Evolutionary conservation across 352 stramenopile genomes (phyloP), one percentile per base, ranked within the genome.

Genomic region (Phytopythium litorale): DNA sequence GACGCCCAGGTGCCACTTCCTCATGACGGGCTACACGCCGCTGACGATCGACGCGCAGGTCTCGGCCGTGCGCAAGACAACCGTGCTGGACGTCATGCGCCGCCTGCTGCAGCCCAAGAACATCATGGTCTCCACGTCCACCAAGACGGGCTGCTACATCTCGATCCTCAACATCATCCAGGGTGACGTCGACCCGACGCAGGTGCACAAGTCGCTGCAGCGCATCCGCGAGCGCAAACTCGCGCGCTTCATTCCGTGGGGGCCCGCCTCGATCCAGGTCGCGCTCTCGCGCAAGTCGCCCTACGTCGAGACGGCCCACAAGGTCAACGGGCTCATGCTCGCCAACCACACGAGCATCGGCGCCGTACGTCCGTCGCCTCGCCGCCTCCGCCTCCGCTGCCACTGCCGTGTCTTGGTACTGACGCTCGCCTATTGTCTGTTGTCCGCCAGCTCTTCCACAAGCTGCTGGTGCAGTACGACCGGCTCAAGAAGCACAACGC

Each of bases 91-190:
- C 76, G 97, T 99, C 23, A 99, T 99, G 97, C 86, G 98, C 52
- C 93, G 98, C 38, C 68, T 97, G 56, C 68, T 97, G 55, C 86
- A 93, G 76, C 92, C 97, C 7, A 99, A 99, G 76, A 99, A 99
- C 83, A 99, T 99, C 72, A 99, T 99, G 98, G 97, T 99, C 15
- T 98, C 90, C n/a, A 97, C 96, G 42, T 95, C 85, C 6, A 94
- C 96, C 18, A 96, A 97, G 66, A 97, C 94, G 25, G 97, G 97
- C 7, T 99, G 97, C 73, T 99, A 99, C 81, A 98, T 99, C 59
- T 99, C 94, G 42, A 98, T 99, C 56, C 89, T 99, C 50, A 99
- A 99, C 76, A 99, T 99, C 70, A 99, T 99, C 68, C 97, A 99
- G 71, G 98, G 97, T 60, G 96, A 99, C 59, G 97, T 99, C 50